Conservation (phyloP, 768 basidiomycete species). For the Phlebiopsis gigantea region DNA sequence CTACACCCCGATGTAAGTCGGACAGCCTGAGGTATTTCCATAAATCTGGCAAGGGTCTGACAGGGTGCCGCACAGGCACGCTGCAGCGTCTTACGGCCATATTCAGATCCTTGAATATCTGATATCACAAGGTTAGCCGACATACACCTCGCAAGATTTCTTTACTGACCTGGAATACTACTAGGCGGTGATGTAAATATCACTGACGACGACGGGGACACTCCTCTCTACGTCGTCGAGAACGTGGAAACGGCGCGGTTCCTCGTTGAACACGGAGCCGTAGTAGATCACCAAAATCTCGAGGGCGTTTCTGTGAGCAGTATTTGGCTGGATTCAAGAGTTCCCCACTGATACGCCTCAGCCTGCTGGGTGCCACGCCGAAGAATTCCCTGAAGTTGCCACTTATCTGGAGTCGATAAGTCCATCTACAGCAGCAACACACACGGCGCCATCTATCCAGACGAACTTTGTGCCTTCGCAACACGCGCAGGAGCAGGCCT, state of each 20-base stretch:
- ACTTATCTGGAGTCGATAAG: conserved; percentile 43
- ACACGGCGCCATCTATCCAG: conserved; percentile 13
- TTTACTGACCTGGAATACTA: not conserved
- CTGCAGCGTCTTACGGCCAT: conserved; percentile 90
- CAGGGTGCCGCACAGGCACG: conserved; percentile 53
- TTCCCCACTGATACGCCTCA: conserved; percentile 23
- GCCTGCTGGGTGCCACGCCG: conserved; percentile 65
- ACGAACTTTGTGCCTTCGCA: conserved; percentile 44
- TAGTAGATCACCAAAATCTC: conserved; percentile 52
- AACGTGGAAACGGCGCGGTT: conserved; percentile 69
- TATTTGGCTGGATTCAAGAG: not conserved
- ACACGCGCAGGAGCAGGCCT: conserved; percentile 59
- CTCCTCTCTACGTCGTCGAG: conserved; percentile 89
- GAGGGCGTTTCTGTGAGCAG: conserved; percentile 71
- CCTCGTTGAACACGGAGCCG: conserved; percentile 76
- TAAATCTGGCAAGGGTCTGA: not conserved
- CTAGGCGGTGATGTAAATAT: conserved; percentile 85
- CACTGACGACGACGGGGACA: conserved; percentile 83
- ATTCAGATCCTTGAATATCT: conserved; percentile 73
- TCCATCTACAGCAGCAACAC: conserved; percentile 19
- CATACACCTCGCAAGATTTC: not conserved
- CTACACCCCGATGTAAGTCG: conserved; percentile 76
- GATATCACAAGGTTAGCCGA: conserved; percentile 53
- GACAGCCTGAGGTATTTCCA: not conserved
- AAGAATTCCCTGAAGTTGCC: conserved; percentile 69